phyloP scores from a whole-genome alignment of 352 stramenopile genomes.

The Peronospora farinosa region DNA sequence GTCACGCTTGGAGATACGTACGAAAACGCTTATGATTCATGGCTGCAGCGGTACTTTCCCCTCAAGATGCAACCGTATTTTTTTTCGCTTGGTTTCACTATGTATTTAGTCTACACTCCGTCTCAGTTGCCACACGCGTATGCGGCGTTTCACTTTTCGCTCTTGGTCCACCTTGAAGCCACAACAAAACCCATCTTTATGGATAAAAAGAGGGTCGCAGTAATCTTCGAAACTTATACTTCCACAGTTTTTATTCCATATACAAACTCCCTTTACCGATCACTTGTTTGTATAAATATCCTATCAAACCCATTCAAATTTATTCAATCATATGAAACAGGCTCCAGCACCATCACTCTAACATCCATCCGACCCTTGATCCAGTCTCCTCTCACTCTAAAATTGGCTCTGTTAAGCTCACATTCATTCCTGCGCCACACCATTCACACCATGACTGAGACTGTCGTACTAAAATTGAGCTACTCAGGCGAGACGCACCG shows the following conservation, averaged over 20 bases:
- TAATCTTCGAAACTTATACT: constrained; percentile 1
- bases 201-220: constrained; percentile 7
- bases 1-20: neutral
- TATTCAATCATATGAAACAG: neutral
- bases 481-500: constrained; percentile 44
- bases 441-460: constrained; percentile 14
- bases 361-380: constrained; percentile 16
- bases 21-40: constrained; percentile 7
- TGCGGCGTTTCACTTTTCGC: constrained; percentile 18
- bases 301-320: constrained; percentile 1
- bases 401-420: constrained; percentile 14
- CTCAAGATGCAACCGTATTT: constrained; percentile 17
- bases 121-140: constrained; percentile 23
- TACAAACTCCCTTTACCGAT: neutral
- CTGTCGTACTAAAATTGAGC: constrained; percentile 52
- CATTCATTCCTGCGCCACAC: constrained; percentile 8
- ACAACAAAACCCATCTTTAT: constrained; percentile 19
- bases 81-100: constrained; percentile 10
- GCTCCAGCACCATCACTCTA: constrained; percentile 12
- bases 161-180: constrained; percentile 31
- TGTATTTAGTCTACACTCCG: constrained; percentile 9
- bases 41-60: constrained; percentile 9
- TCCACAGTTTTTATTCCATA: neutral
- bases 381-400: constrained; percentile 18
- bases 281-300: constrained; percentile 6